Evolutionary conservation across 139 green algal genomes (phyloP).

Genomic region (Chlamydomonas applanata): DNA sequence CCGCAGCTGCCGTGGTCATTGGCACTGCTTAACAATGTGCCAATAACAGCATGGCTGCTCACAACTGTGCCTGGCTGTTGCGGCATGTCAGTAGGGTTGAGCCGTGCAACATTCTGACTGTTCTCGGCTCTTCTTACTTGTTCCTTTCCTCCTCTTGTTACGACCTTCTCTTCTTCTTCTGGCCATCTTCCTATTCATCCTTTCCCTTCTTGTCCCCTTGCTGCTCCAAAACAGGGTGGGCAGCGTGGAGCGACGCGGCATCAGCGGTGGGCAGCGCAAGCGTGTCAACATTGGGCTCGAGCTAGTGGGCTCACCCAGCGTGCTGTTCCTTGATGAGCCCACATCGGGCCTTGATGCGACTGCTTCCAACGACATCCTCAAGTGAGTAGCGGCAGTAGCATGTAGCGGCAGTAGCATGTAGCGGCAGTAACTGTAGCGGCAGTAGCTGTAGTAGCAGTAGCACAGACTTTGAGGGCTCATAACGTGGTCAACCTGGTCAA

Average conservation of each 20-base stretch:
- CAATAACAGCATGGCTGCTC: no score
- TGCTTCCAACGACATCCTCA: slow-evolving; percentile 69
- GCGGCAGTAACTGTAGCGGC: no score
- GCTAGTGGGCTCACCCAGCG: slow-evolving; percentile 36
- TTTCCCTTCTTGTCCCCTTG: no score
- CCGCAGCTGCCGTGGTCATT: no score
- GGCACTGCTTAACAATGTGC: no score
- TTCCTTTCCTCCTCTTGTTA: neutral
- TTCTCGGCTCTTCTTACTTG: neutral
- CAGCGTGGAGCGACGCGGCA: slow-evolving; percentile 39
- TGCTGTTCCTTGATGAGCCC: slow-evolving; percentile 83
- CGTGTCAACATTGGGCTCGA: slow-evolving; percentile 72
- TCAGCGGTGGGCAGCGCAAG: slow-evolving; percentile 80
- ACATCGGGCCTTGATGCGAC: slow-evolving; percentile 69
- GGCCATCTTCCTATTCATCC: neutral
- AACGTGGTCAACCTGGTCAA: no score
- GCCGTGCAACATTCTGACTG: no score
- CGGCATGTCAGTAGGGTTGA: no score
- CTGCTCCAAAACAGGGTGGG: slow-evolving; percentile 25
- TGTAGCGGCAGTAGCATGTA: no score
- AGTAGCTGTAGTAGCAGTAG: neutral
- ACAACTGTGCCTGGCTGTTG: no score
- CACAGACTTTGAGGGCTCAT: no score
- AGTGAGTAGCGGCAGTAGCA: neutral
- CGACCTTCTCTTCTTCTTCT: no score